phyloP scores from a whole-genome alignment of 352 stramenopile species.

The Phytophthora rubi region DNA sequence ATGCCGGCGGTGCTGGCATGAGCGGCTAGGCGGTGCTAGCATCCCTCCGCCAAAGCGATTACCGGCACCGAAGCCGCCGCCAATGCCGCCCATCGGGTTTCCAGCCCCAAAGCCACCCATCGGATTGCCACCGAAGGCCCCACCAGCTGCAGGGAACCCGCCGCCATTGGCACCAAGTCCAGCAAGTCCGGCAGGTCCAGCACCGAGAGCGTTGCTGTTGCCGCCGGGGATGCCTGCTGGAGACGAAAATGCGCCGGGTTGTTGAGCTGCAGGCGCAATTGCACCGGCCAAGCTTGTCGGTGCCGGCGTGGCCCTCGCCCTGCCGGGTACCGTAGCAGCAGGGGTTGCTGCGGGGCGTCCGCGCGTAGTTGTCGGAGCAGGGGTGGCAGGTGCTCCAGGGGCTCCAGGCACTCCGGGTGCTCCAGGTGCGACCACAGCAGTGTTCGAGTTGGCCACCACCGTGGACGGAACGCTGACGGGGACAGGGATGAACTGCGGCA shows the following conservation, averaged over 20 bases:
- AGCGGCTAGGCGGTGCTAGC: no score
- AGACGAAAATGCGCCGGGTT: not conserved
- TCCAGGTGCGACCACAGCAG: not conserved
- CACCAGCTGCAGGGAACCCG: not conserved
- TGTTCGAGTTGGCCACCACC: slow-evolving; percentile 34
- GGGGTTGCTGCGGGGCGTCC: no score
- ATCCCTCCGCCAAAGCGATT: slow-evolving; percentile 12
- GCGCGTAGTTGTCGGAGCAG: no score
- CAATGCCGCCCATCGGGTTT: not conserved
- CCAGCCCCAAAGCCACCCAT: no score
- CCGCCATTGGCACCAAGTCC: no score
- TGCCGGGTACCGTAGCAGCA: no score
- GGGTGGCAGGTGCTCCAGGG: no score
- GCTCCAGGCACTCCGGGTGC: no score
- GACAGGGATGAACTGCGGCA: slow-evolving; percentile 37
- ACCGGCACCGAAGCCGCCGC: slow-evolving; percentile 15
- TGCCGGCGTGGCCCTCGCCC: no score
- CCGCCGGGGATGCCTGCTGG: not conserved
- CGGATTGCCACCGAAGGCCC: not conserved
- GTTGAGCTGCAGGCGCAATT: slow-evolving; percentile 9
- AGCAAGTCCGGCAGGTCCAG: no score
- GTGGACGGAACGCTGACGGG: slow-evolving; percentile 30
- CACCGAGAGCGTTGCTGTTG: not conserved
- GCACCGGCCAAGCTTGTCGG: not conserved
- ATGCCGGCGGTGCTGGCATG: no score